Percentiles rank a stretch among this genome's conserved stretches.
phyloP scores from a whole-genome alignment of 139 green algal species.

The Chlamydomonas applanata region DNA sequence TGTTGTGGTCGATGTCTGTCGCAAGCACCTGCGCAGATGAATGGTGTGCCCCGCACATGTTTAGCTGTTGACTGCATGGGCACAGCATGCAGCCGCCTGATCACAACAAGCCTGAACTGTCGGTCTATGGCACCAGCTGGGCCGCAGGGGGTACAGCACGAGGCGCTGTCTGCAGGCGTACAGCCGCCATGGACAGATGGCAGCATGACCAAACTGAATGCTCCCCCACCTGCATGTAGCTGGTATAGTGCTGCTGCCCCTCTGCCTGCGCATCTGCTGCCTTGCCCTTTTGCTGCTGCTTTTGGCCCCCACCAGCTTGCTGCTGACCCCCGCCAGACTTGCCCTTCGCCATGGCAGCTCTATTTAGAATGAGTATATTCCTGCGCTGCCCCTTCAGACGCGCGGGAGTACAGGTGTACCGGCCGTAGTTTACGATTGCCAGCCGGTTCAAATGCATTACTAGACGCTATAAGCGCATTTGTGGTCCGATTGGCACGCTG shows the following conservation, averaged over 20 bases:
- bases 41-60: neutral
- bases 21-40: slow-evolving; percentile 26
- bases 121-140: neutral
- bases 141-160: too few species aligned
- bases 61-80: too few species aligned
- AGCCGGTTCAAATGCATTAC: too few species aligned
- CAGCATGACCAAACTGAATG: neutral
- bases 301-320: neutral
- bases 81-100: neutral
- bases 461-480: too few species aligned
- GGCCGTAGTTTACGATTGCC: too few species aligned
- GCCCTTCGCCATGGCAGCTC: neutral
- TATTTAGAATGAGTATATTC: too few species aligned
- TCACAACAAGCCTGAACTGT: neutral
- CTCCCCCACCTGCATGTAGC: neutral
- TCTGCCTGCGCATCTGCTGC: neutral
- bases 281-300: neutral
- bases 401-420: too few species aligned
- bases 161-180: neutral
- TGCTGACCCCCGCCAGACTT: neutral
- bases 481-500: too few species aligned
- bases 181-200: neutral
- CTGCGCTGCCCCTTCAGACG: too few species aligned
- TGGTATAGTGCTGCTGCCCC: neutral
- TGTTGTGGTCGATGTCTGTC: slow-evolving; percentile 62